Evolutionary conservation across 2,329 filamentous ascomycete species (phyloP).

Genomic region (Fusarium avenaceum): DNA sequence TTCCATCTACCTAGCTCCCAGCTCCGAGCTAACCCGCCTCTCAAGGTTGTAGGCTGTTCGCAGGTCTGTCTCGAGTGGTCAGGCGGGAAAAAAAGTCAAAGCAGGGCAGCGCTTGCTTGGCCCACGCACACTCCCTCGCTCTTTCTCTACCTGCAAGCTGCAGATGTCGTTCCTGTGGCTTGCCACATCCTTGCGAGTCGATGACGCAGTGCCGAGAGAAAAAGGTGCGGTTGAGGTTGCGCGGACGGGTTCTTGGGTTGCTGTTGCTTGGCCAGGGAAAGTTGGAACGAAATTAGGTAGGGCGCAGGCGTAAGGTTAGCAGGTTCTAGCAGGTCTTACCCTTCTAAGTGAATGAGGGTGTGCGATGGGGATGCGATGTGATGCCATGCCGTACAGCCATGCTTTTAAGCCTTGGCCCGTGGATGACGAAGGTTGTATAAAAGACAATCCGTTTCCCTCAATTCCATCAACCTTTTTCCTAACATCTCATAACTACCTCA

Average conservation of each 20-base stretch:
- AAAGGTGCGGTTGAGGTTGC: constrained; percentile 41
- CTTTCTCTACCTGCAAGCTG: constrained; percentile 6
- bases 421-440: constrained; percentile 41
- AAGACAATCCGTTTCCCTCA: constrained; percentile 44
- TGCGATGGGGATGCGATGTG: constrained; percentile 33
- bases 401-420: constrained; percentile 2
- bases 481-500: constrained; percentile 23
- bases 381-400: constrained; percentile 24
- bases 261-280: constrained; percentile 21
- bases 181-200: constrained; percentile 44
- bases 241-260: constrained; percentile 9
- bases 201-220: constrained; percentile 52
- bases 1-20: not conserved
- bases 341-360: constrained; percentile 15
- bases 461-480: not conserved
- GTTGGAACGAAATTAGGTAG: no score
- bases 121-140: constrained; percentile 22
- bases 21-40: constrained; percentile 1
- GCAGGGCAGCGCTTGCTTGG: constrained; percentile 43
- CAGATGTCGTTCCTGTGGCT: constrained; percentile 39
- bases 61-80: constrained; percentile 19
- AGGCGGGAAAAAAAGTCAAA: constrained; percentile 29
- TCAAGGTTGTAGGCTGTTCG: constrained; percentile 23
- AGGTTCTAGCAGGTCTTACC: constrained; percentile 3
- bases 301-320: constrained; percentile 1